Conservation (phyloP, 1,139 yeast genomes). For the Tardiomyces depauwii region DNA sequence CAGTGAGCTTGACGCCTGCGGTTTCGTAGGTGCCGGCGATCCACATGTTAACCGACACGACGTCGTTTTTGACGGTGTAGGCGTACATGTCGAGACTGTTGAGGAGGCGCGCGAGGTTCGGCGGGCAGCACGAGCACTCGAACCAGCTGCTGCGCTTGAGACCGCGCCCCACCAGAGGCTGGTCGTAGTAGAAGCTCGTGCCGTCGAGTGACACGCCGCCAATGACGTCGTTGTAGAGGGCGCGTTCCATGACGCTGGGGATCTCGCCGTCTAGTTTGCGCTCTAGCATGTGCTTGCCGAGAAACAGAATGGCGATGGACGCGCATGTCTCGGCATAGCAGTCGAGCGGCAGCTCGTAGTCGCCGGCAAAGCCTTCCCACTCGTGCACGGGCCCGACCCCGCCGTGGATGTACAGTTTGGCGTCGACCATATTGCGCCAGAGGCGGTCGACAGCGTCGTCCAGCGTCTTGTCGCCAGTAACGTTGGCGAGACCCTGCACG, state of each 20-base stretch:
- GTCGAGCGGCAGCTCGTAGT: slow-evolving; percentile 17
- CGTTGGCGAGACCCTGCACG: slow-evolving; percentile 4
- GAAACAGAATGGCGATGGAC: slow-evolving; percentile 3
- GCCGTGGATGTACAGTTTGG: slow-evolving; percentile 18
- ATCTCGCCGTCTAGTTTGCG: slow-evolving; percentile 3
- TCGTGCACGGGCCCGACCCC: slow-evolving; percentile 18
- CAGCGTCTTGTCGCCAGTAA: slow-evolving; percentile 10
- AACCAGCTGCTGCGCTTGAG: slow-evolving; percentile 17
- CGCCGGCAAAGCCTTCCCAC: slow-evolving; percentile 21
- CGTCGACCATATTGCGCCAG: slow-evolving; percentile 18
- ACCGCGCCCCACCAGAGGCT: slow-evolving; percentile 14
- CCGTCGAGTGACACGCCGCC: slow-evolving; percentile 6
- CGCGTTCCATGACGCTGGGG: slow-evolving; percentile 5
- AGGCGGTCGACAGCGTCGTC: slow-evolving; percentile 12
- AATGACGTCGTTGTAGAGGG: slow-evolving; percentile 3
- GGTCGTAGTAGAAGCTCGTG: slow-evolving; percentile 5
- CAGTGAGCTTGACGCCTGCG: neutral
- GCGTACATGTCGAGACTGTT: slow-evolving; percentile 4
- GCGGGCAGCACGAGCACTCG: slow-evolving; percentile 20
- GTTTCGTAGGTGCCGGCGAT: slow-evolving; percentile 1
- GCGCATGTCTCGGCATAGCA: slow-evolving; percentile 21
- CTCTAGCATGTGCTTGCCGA: slow-evolving; percentile 1
- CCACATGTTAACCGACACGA: slow-evolving; percentile 3
- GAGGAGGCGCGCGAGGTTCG: slow-evolving; percentile 12
- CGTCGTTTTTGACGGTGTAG: neutral